Base-by-base conservation (phyloP, 148 eudicot genomes). In the Nepenthes mirabilis region DNA sequence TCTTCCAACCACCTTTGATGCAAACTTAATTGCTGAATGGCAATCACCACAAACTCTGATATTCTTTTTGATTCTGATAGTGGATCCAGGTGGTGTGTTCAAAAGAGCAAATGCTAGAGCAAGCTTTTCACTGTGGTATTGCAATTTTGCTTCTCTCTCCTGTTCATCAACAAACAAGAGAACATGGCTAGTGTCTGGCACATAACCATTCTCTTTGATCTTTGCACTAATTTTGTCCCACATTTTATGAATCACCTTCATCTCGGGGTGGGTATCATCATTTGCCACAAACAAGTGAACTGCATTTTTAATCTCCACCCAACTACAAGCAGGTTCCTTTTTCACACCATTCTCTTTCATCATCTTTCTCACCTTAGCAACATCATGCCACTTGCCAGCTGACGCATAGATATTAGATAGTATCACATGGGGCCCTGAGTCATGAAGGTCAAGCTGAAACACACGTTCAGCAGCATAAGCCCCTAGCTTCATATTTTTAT, bases 271-370 rank as follows among this genome's bases (percentile, higher is more conserved):
- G 12, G 73, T 43, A 65, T 73, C 74, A 35, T 82, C 87, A 63
- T 74, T 68, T 9, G 87, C 75, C 55, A 82, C 76, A 65, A 85
- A 85, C 72, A 71, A 47, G 56, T 85, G 91, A 53, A 85, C 85
- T 14, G 60, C 68, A 63, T 80, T 82, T 23, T 68, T 83, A 36
- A 85, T 71, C 70, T 82, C 91, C 60, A 85, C 83, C 91, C 87
- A 82, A 64, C 87, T 85, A 67, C 82, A 80, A 58, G 85, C 91
- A 52, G 91, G 87, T 66, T 80, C 87, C 57, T 82, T 85, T 68
- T 74, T 82, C 2, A 75, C 74, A 37, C 87, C 80, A 52, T 45
- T 49, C 53, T 75, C 66, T 64, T 75, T 63, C 87, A 23, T 73
- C 8, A 53, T 32, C 9, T 34, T 55, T 33, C 14, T 49, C 74